Conservation (phyloP, 345 rosid species). For the Melaleuca alternifolia region DNA sequence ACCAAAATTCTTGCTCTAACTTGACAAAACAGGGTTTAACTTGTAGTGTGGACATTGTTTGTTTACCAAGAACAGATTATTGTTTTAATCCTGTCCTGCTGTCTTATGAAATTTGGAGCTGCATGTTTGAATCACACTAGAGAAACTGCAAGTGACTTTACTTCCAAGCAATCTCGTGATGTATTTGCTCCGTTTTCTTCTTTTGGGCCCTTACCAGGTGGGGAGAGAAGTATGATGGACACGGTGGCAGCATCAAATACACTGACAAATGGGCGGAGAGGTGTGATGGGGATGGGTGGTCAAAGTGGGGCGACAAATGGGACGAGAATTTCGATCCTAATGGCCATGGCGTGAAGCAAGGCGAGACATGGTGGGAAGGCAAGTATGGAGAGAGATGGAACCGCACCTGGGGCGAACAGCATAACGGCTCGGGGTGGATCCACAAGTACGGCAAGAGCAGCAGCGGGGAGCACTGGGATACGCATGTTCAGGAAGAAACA, state of each 20-base stretch:
- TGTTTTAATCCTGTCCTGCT: neutral
- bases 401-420: conserved; percentile 90
- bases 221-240: conserved; percentile 91
- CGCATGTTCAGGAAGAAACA: conserved; percentile 60
- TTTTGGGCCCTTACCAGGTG: conserved; percentile 32
- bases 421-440: conserved; percentile 86
- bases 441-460: conserved; percentile 98
- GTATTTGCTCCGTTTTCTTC: neutral
- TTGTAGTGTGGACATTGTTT: neutral
- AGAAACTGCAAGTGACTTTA: neutral
- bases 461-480: conserved; percentile 95
- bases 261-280: conserved; percentile 97
- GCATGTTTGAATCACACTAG: neutral
- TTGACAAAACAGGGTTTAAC: neutral
- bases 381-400: conserved; percentile 79
- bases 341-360: conserved; percentile 89
- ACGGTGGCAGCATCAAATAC: conserved; percentile 80
- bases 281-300: conserved; percentile 72
- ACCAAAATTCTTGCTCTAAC: neutral
- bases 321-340: conserved; percentile 72
- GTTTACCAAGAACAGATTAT: neutral
- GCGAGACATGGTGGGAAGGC: conserved; percentile 97
- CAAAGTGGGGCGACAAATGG: conserved; percentile 99
- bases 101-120: neutral
- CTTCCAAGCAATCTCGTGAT: neutral